These are phyloP conservation scores for Eucalyptus decipiens DNA, from an alignment of 345 rosid species.

Conservation along the genomic window DNA sequence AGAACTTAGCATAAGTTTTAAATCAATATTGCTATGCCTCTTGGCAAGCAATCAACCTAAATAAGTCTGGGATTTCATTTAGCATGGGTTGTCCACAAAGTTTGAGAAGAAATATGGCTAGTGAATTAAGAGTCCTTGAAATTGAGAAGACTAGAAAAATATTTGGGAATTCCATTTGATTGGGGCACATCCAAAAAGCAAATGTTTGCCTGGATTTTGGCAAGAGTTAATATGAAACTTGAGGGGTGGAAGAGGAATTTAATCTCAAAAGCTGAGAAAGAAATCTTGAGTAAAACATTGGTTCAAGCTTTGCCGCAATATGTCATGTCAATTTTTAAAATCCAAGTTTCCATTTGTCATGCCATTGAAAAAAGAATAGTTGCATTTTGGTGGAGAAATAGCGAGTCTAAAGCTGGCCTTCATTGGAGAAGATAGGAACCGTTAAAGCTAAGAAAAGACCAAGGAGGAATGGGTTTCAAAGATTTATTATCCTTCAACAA, in stretches of 20 bases:
- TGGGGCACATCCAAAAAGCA: neutral
- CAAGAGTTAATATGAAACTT: neutral
- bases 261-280: too few relatives aligned
- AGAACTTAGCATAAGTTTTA: neutral
- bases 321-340: neutral
- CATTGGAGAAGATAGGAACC: too few relatives aligned
- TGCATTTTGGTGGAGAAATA: too few relatives aligned
- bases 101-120: neutral
- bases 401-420: too few relatives aligned
- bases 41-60: neutral
- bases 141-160: neutral
- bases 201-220: neutral
- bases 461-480: too few relatives aligned
- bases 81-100: neutral
- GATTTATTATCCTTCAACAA: too few relatives aligned
- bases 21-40: neutral
- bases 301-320: neutral
- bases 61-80: neutral
- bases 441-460: too few relatives aligned
- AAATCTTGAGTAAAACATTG: neutral
- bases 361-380: too few relatives aligned
- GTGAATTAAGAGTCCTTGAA: neutral
- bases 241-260: neutral
- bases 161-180: neutral
- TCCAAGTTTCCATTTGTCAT: too few relatives aligned